Base-by-base conservation (phyloP, 1,139 yeast species). In the Lodderomyces jiufengensis region DNA sequence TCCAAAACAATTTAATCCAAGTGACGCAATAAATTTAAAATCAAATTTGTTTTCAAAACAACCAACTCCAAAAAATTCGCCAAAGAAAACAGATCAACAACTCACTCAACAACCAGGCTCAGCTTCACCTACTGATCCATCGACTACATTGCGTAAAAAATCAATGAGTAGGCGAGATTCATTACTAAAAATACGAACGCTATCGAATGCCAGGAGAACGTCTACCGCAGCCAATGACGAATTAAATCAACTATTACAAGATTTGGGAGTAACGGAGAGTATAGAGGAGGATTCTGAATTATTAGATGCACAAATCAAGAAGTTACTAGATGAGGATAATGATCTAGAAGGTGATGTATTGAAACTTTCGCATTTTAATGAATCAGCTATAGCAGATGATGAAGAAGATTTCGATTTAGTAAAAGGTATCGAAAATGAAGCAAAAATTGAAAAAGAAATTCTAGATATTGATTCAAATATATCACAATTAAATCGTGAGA, bases 1-100 rank as follows among this genome's bases (percentile, higher is more conserved):
- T 4, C 37, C 49, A n/a, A 63, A 66, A 40, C 72, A 66, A 30
- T 63, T 74, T 48, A 73, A 73, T 45, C 80, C 80, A 4, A 57
- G 68, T 21, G 80, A 75, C 50, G 80, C 78, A 11, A 66, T 74
- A 33, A 73, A 73, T 46, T 58, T 75, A 49, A 62, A 78, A 41
- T 59, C 76, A 2, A 69, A 68, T 32, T 55, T 74, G 20, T 70
- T 70, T 40, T 47, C 61, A 7, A 47, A 46, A 35, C 46, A 63
- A 24, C 54, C 59, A 7, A 41, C 47, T 2, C 49, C 52, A 10
- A 39, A 43, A 34, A 27, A 28, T 15, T 34, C 45, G 20, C 40
- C 44, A 14, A 52, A 48, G 31, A 42, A 39, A 26, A 26, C 23
- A 14, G 25, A n/a, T 11, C 16, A 11, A 26, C 11, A 10, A 26